Evolutionary conservation across 2,329 filamentous ascomycete genomes (phyloP), one percentile per base, ranked within the genome.

Genomic region (Rhytidhysteron rufulum): DNA sequence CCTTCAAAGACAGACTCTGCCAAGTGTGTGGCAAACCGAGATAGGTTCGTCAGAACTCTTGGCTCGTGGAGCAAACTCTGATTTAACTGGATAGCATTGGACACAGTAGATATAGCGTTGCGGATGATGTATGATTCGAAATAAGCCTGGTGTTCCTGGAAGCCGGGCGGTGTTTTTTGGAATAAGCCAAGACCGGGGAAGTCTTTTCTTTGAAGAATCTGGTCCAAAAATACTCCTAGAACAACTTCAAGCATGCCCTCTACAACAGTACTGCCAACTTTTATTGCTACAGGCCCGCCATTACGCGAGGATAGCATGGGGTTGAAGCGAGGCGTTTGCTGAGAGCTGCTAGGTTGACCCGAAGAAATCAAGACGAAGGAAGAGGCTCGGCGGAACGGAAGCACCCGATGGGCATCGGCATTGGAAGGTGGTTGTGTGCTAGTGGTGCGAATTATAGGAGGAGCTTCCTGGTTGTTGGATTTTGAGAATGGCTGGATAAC

Each of bases 1-100:
- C 93, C 93, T 65, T 97, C 93, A 50, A 93, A 96, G 10, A 95
- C 84, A 5, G 88, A 87, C 62, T 98, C 93, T 1, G 85, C 80
- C 60, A 97, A 78, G 57, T 97, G 88, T 3, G 79, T 72, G 22
- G 83, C 81, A 47, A 96, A 85, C 10, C 89, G 80, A 1, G 86
- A 83, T 57, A 98, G 74, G 51, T 98, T 98, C 4, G 85, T 91
- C 36, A 98, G 71, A 1, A 94, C 79, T 44, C 85, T 82, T 1
- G 93, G 87, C 58, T 97, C 90, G 41, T 80, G 79, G 2, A 97
- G 73, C 0, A 84, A 69, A 40, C 83, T 81, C 54, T 86, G 81
- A 48, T 90, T 79, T 2, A 84, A 67, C 44, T 87, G 80, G 7
- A 97, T 75, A 17, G 80, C 74, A 42, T 78, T 85, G 24, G 79